These are phyloP conservation scores for Dillenia turbinata DNA, from an alignment of 164 flowering plant species.

Conservation along the genomic window DNA sequence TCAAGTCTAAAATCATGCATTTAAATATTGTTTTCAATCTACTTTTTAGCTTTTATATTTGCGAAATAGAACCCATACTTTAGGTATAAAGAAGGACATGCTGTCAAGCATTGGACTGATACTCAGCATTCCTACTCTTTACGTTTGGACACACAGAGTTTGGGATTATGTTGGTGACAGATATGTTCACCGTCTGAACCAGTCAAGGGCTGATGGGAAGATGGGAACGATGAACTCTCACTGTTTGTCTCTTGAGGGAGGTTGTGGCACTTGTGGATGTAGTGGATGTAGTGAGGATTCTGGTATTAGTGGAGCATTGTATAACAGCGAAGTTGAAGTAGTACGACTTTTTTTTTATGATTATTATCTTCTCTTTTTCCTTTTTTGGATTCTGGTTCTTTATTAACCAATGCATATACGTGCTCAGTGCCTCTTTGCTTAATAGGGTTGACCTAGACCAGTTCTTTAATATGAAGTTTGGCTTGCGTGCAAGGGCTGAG, in stretches of 20 bases:
- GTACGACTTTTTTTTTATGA: constrained; percentile 27
- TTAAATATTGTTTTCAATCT: too few species aligned
- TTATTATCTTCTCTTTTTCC: not conserved
- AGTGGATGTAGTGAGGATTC: constrained; percentile 64
- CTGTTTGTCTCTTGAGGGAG: constrained; percentile 55
- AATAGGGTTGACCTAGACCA: too few species aligned
- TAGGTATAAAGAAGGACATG: constrained; percentile 93
- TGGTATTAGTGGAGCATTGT: constrained; percentile 60
- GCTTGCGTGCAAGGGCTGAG: too few species aligned
- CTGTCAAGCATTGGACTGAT: constrained; percentile 79
- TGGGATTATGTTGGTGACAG: constrained; percentile 99
- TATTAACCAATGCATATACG: too few species aligned
- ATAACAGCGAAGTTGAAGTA: constrained; percentile 78
- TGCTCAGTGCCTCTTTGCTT: too few species aligned
- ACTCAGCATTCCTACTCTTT: constrained; percentile 86
- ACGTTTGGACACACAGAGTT: constrained; percentile 74
- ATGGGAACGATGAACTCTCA: constrained; percentile 34
- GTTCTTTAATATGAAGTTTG: too few species aligned
- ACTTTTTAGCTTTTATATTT: not conserved
- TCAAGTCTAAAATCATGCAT: too few species aligned
- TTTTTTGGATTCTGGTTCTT: not conserved
- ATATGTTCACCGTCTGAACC: constrained; percentile 88
- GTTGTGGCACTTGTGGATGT: constrained; percentile 54
- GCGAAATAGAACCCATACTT: not conserved
- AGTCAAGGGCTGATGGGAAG: constrained; percentile 80